Evolutionary conservation across 768 basidiomycete species (phyloP).

Genomic region (Chiua virens): DNA sequence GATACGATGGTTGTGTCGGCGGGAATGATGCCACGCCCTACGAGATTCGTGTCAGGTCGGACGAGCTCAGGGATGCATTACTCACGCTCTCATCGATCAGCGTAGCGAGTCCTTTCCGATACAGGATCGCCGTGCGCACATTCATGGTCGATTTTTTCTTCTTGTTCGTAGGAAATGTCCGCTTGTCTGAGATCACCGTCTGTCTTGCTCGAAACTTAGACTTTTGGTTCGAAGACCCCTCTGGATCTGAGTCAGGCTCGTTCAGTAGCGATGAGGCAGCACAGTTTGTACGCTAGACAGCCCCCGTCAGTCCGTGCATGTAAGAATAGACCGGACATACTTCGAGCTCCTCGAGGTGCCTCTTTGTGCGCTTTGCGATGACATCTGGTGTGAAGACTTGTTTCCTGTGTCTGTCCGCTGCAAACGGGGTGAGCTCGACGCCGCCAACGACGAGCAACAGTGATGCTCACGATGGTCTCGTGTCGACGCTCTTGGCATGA

Average conservation of each 20-base stretch:
- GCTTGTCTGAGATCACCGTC: constrained; percentile 74
- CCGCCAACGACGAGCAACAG: not conserved
- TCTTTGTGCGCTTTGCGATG: constrained; percentile 71
- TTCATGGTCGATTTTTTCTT: constrained; percentile 84
- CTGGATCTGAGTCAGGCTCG: constrained; percentile 31
- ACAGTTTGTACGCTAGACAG: constrained; percentile 71
- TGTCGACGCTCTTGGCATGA: constrained; percentile 25
- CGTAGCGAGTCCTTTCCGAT: constrained; percentile 74
- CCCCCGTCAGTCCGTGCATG: not conserved
- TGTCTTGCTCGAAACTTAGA: constrained; percentile 70
- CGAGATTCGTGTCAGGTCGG: not conserved
- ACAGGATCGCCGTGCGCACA: constrained; percentile 76
- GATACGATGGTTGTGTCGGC: constrained; percentile 59
- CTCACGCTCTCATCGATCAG: constrained; percentile 81
- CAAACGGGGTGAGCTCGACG: constrained; percentile 9
- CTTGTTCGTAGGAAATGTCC: constrained; percentile 41
- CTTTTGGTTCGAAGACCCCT: constrained; percentile 23
- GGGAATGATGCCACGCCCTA: constrained; percentile 62
- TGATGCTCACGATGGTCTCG: constrained; percentile 33
- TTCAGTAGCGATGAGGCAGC: constrained; percentile 43
- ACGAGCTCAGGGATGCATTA: constrained; percentile 6
- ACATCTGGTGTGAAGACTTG: constrained; percentile 58
- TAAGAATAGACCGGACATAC: constrained; percentile 34
- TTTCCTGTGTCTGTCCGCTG: constrained; percentile 47
- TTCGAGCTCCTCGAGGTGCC: constrained; percentile 85